These are phyloP conservation scores for Volvox reticuliferus DNA, from an alignment of 139 green algal species.

Conservation along the genomic window DNA sequence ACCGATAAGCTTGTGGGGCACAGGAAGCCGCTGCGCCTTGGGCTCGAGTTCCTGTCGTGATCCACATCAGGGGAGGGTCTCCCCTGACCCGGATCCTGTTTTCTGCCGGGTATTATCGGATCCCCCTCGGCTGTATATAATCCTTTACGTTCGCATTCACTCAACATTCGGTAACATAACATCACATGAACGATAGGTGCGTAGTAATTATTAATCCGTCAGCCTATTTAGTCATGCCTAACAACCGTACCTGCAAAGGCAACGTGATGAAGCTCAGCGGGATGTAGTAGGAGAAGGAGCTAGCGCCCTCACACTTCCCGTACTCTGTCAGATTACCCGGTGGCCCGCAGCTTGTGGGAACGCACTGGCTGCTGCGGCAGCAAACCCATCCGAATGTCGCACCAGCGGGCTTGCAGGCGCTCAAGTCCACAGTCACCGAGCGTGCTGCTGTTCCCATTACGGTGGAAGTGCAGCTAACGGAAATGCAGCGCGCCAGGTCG, in stretches of 20 bases:
- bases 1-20: no score
- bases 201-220: neutral
- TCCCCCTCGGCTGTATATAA: neutral
- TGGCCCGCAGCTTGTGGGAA: neutral
- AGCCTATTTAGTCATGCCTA: neutral
- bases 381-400: neutral
- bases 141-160: neutral
- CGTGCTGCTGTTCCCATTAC: neutral
- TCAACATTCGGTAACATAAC: neutral
- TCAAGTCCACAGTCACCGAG: neutral
- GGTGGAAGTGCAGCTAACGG: neutral
- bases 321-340: neutral
- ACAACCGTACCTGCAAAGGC: neutral
- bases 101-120: no score
- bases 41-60: no score
- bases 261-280: neutral
- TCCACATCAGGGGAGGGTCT: no score
- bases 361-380: neutral
- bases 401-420: neutral
- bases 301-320: neutral
- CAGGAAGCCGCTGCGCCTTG: no score
- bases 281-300: neutral
- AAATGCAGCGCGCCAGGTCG: neutral
- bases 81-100: no score
- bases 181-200: neutral